A percentile compares a stretch with the other conserved stretches of the same genome.
These are phyloP conservation scores for Peronospora farinosa DNA, from an alignment of 352 stramenopile species.

Conservation along the genomic window DNA sequence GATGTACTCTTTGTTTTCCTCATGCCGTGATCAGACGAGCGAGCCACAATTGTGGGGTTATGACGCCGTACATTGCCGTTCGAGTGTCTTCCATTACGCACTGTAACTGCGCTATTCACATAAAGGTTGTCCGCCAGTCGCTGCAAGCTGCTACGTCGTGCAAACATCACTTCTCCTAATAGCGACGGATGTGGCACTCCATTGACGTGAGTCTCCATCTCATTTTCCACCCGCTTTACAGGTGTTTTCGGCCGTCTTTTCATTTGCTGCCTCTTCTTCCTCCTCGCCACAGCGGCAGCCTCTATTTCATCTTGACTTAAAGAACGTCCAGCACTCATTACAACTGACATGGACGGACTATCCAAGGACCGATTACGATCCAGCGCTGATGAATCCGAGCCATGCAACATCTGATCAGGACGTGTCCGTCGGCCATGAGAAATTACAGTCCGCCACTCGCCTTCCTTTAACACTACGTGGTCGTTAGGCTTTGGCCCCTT, in stretches of 20 bases:
- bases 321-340: conserved; percentile 11
- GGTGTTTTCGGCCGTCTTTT: conserved; percentile 25
- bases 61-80: conserved; percentile 3
- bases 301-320: conserved; percentile 32
- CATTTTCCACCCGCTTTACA: conserved; percentile 10
- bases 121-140: conserved; percentile 44
- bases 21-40: conserved; percentile 9
- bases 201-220: conserved; percentile 6
- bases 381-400: conserved; percentile 3
- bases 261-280: conserved; percentile 24
- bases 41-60: not conserved
- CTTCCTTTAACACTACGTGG: conserved; percentile 20
- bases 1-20: conserved; percentile 19
- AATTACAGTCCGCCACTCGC: conserved; percentile 36
- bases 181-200: conserved; percentile 32
- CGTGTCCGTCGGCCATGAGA: conserved; percentile 25
- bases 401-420: conserved; percentile 11
- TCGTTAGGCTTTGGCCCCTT: conserved; percentile 24
- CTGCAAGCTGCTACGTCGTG: conserved; percentile 50
- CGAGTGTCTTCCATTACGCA: conserved; percentile 10
- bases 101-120: conserved; percentile 22
- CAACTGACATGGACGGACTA: conserved; percentile 6
- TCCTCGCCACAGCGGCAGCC: conserved; percentile 11
- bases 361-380: conserved; percentile 5
- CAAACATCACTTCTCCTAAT: conserved; percentile 31